Evolutionary conservation across 2,329 filamentous ascomycete species (phyloP), one percentile per base, ranked within the genome.

Genomic region (Eurotiales sp.): DNA sequence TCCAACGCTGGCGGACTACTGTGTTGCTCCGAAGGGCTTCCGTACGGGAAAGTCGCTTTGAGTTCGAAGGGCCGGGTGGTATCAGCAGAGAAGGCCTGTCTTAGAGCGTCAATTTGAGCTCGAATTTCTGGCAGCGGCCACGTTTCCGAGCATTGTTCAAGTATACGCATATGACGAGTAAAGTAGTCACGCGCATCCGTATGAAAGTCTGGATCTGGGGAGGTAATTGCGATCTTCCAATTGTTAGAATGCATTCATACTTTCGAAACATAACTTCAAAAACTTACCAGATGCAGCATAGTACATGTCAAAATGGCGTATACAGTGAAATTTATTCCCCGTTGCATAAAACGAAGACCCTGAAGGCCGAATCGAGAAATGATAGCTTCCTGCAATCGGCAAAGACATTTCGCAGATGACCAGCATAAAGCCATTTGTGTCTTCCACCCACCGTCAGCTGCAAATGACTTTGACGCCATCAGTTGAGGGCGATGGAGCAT

Each of bases 281-380:
- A 44, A 80, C 89, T 70, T 77, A 96, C 92, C 71, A 97, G 72
- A 69, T 97, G 91, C 50, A 97, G 80, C 71, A 96, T 91, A 21
- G 92, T 91, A 73, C 91, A 96, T 0, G 90, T 93, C 41, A 97
- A 74, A 22, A 96, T 84, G 51, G 86, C 84, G 64, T 97, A 97
- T n/a, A 97, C 90, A 5, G 89, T 90, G 63, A 96, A 97, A 69
- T 91, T 96, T 66, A 95, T 90, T 34, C 92, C 92, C 58, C 92
- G 82, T 63, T 92, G 86, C 92, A 96, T 96, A 71, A 86, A 95
- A 60, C 93, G 79, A 14, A 97, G 76, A 0, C 91, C 92, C 14
- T 81, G 81, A 54, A 96, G 74, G 2, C 90, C 89, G 67, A 85
- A 95, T 0, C 82, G 80, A 49, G 86, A 80, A 53, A 95, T 64